A percentile compares a stretch with the other conserved stretches of the same genome.
phyloP scores from a whole-genome alignment of 2,329 filamentous ascomycete species.

The Talaromyces albobiverticillius region DNA sequence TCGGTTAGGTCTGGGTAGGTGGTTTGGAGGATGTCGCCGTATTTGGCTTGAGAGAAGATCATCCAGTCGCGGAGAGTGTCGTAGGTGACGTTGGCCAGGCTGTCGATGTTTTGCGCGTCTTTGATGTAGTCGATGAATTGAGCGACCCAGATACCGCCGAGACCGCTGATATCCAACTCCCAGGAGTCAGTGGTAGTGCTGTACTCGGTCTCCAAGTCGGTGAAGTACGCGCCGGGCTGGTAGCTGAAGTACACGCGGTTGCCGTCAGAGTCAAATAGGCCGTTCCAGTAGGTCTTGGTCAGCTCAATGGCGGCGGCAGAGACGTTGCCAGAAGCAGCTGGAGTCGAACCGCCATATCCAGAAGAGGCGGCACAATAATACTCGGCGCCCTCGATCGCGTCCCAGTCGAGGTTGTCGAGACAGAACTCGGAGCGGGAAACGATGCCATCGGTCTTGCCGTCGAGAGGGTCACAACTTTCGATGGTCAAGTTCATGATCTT shows the following conservation, averaged over 20 bases:
- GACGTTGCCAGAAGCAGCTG: slow-evolving; percentile 22
- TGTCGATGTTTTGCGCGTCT: slow-evolving; percentile 44
- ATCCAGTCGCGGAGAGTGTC: slow-evolving; percentile 59
- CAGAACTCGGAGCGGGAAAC: slow-evolving; percentile 50
- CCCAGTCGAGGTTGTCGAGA: slow-evolving; percentile 46
- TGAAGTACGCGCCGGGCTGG: slow-evolving; percentile 28
- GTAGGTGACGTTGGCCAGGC: slow-evolving; percentile 51
- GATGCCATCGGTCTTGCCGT: slow-evolving; percentile 55
- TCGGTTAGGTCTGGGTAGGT: slow-evolving; percentile 52
- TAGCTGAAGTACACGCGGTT: slow-evolving; percentile 39
- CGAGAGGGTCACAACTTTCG: slow-evolving; percentile 53
- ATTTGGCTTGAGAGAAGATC: slow-evolving; percentile 46
- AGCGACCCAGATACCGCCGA: slow-evolving; percentile 33
- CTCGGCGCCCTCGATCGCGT: slow-evolving; percentile 44
- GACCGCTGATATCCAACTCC: slow-evolving; percentile 29
- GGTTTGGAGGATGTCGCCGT: slow-evolving; percentile 53
- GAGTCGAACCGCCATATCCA: slow-evolving; percentile 13
- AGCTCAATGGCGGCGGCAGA: slow-evolving; percentile 20
- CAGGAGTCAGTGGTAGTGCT: slow-evolving; percentile 30
- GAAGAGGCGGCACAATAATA: slow-evolving; percentile 39
- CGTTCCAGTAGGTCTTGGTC: slow-evolving; percentile 28
- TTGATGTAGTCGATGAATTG: slow-evolving; percentile 18
- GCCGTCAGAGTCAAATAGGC: slow-evolving; percentile 35
- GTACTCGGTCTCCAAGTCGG: slow-evolving; percentile 36
- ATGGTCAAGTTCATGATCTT: slow-evolving; percentile 57